A percentile compares a stretch with the other conserved stretches of the same genome.
Conservation (phyloP, 371 early-diverging fungal species). For the Dentiscutata heterogama region DNA sequence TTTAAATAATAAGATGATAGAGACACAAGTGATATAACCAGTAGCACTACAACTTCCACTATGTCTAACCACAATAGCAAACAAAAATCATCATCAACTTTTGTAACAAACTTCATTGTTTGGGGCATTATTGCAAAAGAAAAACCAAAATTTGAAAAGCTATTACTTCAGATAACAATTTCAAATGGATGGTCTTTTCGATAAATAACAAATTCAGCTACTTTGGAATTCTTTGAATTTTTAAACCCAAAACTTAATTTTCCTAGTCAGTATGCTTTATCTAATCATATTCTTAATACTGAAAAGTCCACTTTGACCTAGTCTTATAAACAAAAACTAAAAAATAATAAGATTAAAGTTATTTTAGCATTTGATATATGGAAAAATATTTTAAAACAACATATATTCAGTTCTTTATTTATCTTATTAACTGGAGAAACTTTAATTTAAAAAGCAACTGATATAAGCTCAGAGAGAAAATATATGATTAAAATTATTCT, state of each 20-base stretch:
- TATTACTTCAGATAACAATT: conserved; percentile 29
- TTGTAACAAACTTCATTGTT: not conserved
- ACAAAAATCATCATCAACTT: not conserved
- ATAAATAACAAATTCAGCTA: conserved; percentile 23
- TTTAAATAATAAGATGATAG: not conserved
- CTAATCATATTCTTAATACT: not conserved
- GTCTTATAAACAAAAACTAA: conserved; percentile 18
- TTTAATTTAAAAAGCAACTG: not conserved
- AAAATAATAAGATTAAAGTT: conserved; percentile 19
- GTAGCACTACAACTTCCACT: not conserved
- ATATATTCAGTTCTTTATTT: conserved; percentile 33
- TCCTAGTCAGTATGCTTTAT: not conserved
- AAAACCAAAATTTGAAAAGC: conserved; percentile 30
- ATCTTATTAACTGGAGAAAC: conserved; percentile 7
- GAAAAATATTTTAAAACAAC: conserved; percentile 39
- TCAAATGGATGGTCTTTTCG: conserved; percentile 26
- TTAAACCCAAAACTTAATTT: conserved; percentile 19
- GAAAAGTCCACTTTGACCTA: conserved; percentile 2
- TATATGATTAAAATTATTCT: conserved; percentile 20
- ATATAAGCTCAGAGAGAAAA: not conserved
- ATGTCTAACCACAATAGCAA: too few relatives aligned
- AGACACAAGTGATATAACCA: not conserved
- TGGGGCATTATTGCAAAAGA: not conserved
- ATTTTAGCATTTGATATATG: conserved; percentile 33
- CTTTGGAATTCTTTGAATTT: conserved; percentile 27